These are phyloP conservation scores for Alternaria hordeiaustralica DNA, from an alignment of 2,329 filamentous ascomycete genomes.

Conservation along the genomic window DNA sequence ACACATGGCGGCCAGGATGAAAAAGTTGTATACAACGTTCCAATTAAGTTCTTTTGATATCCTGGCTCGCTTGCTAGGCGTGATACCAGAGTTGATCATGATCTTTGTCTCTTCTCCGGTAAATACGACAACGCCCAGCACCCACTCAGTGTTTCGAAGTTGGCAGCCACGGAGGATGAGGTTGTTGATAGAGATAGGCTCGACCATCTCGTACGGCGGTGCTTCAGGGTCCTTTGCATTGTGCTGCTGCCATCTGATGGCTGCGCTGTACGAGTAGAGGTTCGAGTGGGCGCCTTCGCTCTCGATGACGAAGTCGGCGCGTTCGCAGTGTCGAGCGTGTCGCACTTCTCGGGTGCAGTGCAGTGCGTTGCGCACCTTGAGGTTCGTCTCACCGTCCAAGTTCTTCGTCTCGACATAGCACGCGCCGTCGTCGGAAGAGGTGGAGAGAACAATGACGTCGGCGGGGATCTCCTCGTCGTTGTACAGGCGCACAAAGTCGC, in stretches of 20 bases:
- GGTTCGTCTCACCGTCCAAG: constrained; percentile 94
- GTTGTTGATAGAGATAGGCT: constrained; percentile 95
- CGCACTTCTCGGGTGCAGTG: constrained; percentile 82
- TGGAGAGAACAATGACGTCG: constrained; percentile 89
- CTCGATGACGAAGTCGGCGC: constrained; percentile 83
- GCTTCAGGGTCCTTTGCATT: constrained; percentile 68
- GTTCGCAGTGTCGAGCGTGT: constrained; percentile 91
- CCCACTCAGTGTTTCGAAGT: constrained; percentile 94
- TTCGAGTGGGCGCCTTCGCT: constrained; percentile 93
- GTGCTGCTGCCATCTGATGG: constrained; percentile 82
- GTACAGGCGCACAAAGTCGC: constrained; percentile 95
- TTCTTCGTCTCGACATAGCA: constrained; percentile 99
- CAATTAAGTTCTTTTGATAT: constrained; percentile 95
- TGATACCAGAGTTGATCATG: constrained; percentile 97
- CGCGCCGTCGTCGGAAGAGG: constrained; percentile 89
- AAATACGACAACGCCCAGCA: constrained; percentile 89
- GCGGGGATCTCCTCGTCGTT: constrained; percentile 95
- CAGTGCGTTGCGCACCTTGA: constrained; percentile 92
- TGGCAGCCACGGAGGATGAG: constrained; percentile 91
- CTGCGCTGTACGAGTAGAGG: constrained; percentile 92
- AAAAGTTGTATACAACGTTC: constrained; percentile 97
- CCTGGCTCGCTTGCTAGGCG: constrained; percentile 89
- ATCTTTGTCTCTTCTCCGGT: constrained; percentile 98
- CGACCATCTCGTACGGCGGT: constrained; percentile 78
- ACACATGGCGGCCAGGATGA: constrained; percentile 88